Percentiles rank a stretch among this genome's conserved stretches.
Conservation (phyloP, 768 basidiomycete genomes). For the Boletellus emodensis region DNA sequence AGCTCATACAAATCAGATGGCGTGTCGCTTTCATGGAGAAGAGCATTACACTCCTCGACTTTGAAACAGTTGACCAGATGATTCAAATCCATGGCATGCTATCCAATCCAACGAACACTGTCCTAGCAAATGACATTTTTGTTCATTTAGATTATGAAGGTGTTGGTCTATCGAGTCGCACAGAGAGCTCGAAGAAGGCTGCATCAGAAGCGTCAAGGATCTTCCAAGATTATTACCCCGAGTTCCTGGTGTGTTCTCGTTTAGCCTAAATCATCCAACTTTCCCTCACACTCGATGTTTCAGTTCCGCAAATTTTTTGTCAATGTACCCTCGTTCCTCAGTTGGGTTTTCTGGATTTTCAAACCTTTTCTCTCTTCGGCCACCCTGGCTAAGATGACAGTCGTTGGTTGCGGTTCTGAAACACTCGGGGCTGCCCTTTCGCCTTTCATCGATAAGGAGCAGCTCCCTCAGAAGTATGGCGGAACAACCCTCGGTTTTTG, state of each 20-base stretch:
- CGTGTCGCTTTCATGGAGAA: conserved; percentile 75
- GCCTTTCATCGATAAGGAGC: conserved; percentile 48
- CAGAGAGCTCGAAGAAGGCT: conserved; percentile 72
- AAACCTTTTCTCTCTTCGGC: conserved; percentile 67
- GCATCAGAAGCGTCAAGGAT: conserved; percentile 71
- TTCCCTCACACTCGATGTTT: too few species aligned
- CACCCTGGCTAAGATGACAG: conserved; percentile 78
- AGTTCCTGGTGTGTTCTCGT: conserved; percentile 51
- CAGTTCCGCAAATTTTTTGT: conserved; percentile 77
- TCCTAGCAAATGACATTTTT: not conserved
- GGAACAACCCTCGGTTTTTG: conserved; percentile 43
- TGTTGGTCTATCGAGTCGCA: conserved; percentile 59
- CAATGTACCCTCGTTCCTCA: conserved; percentile 70
- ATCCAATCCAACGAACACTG: not conserved
- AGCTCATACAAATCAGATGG: conserved; percentile 49
- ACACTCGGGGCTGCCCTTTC: conserved; percentile 57
- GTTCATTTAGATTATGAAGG: conserved; percentile 64
- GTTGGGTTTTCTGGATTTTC: conserved; percentile 85
- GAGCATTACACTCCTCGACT: conserved; percentile 60
- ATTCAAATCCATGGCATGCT: conserved; percentile 66
- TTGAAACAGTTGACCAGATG: conserved; percentile 67
- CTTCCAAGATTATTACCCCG: conserved; percentile 76
- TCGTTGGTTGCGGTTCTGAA: conserved; percentile 63
- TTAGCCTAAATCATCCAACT: too few species aligned
- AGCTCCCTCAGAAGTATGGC: conserved; percentile 71